Evolutionary conservation across 768 basidiomycete genomes (phyloP).

Genomic region (Tephrocybe sp.): DNA sequence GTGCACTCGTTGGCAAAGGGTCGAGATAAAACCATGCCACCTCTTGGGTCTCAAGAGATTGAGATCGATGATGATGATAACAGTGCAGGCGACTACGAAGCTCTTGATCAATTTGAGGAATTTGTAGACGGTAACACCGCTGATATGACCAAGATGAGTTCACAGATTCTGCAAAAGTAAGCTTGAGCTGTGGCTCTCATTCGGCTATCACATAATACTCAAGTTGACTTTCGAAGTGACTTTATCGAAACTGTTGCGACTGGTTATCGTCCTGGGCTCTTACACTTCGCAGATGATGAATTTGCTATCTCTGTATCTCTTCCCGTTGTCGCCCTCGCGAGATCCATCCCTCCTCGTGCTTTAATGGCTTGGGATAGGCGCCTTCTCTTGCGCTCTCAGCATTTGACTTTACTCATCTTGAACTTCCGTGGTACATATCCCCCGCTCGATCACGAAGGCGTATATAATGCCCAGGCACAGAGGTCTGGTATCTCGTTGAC

Average conservation of each 20-base stretch:
- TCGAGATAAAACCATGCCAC: conserved; percentile 1
- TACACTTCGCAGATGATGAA: conserved; percentile 49
- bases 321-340: conserved; percentile 51
- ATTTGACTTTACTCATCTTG: conserved; percentile 67
- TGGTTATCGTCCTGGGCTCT: conserved; percentile 60
- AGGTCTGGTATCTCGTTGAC: conserved; percentile 34
- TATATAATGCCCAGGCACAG: conserved; percentile 33
- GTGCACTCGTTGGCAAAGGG: conserved; percentile 30
- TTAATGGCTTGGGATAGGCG: conserved; percentile 75
- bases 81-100: conserved; percentile 39
- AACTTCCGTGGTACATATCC: conserved; percentile 57
- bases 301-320: conserved; percentile 57
- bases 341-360: conserved; percentile 59
- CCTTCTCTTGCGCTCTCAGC: conserved; percentile 53
- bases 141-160: conserved; percentile 21
- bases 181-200: conserved; percentile 8
- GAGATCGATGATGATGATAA: conserved; percentile 37
- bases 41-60: conserved; percentile 18
- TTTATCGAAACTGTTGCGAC: conserved; percentile 60
- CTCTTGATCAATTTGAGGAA: conserved; percentile 30
- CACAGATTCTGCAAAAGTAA: conserved; percentile 32
- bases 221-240: conserved; percentile 38
- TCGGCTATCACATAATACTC: neutral
- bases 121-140: conserved; percentile 9
- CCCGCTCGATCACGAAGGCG: conserved; percentile 44